Base-by-base conservation (phyloP, 2,329 filamentous ascomycete genomes). In the Calonectria pteridis region DNA sequence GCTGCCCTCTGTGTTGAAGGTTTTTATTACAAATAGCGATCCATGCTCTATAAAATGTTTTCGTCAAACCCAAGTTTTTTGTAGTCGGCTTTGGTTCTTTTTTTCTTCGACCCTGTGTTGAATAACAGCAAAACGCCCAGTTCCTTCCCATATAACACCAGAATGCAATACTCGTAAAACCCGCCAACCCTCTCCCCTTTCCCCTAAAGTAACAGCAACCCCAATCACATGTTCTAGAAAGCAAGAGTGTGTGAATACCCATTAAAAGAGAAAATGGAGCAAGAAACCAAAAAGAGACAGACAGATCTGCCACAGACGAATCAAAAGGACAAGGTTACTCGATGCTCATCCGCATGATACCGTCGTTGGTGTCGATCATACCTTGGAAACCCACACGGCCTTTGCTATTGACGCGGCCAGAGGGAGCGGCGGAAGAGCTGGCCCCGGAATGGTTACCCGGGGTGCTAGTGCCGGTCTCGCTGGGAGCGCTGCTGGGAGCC, bases 271-370 rank as follows among this genome's bases (percentile, higher is more conserved):
- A 40, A 11, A 20, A 28, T 40, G 40, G 14, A 64, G 37, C n/a
- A 49, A n/a, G 23, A 18, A 64, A 49, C 28, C 33, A 43, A 26
- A 26, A 18, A 23, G 28, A 59, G 33, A 67, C 35, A 51, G 14
- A 18, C 31, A 63, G 62, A 26, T 33, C 13, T 16, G 23, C 29
- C 20, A 31, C 28, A 6, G 26, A 46, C 62, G 28, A 50, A 58
- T 13, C 11, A 29, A 33, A 35, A 26, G 26, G n/a, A 16, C 6
- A 1, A 16, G n/a, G 37, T 58, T 86, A 98, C 84, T 98, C 96
- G 81, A 98, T 98, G 84, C 94, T 98, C 94, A 98, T 97, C 80
- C 96, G 95, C 93, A 98, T 98, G 77, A 98, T 89, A 2, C 95
- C 94, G 83, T 98, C 96, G 82, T 95, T 95, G n/a, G 96, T 96